Percentiles rank a stretch among this genome's conserved stretches.
Evolutionary conservation across 208 protist species (phyloP).

Genomic region (Wallacemonas sp.): DNA sequence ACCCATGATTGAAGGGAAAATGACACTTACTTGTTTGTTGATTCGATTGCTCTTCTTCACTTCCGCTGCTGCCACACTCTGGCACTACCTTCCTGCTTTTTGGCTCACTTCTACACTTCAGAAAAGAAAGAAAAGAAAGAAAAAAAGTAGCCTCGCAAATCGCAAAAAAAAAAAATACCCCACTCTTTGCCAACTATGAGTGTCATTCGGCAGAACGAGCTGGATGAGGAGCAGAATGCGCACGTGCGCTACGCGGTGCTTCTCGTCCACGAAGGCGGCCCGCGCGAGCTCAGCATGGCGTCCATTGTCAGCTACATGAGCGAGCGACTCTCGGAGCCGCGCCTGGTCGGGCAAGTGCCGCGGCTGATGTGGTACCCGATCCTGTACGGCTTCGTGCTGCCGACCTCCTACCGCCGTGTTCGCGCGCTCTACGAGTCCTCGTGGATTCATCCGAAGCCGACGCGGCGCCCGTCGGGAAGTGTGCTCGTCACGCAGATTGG

Average conservation of each 20-base stretch:
- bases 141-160: too few relatives aligned
- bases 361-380: slow-evolving; percentile 37
- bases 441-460: slow-evolving; percentile 27
- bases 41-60: too few relatives aligned
- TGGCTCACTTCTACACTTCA: too few relatives aligned
- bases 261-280: slow-evolving; percentile 40
- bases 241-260: slow-evolving; percentile 33
- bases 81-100: too few relatives aligned
- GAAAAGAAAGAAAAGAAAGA: too few relatives aligned
- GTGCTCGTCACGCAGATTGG: background rate
- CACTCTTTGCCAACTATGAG: too few relatives aligned
- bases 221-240: slow-evolving; percentile 29
- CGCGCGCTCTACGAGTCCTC: slow-evolving; percentile 29
- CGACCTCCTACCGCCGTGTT: slow-evolving; percentile 29
- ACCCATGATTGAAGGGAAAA: too few relatives aligned
- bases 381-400: slow-evolving; percentile 39
- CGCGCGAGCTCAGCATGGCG: slow-evolving; percentile 21
- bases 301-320: slow-evolving; percentile 26
- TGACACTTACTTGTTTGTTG: too few relatives aligned
- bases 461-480: background rate
- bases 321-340: slow-evolving; percentile 19
- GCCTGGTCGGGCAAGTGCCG: slow-evolving; percentile 34
- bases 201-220: slow-evolving; percentile 6
- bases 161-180: too few relatives aligned
- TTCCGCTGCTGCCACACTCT: too few relatives aligned